Conservation (phyloP, 225 moss, liverwort and hornwort species). For the Physcomitrellopsis africana region DNA sequence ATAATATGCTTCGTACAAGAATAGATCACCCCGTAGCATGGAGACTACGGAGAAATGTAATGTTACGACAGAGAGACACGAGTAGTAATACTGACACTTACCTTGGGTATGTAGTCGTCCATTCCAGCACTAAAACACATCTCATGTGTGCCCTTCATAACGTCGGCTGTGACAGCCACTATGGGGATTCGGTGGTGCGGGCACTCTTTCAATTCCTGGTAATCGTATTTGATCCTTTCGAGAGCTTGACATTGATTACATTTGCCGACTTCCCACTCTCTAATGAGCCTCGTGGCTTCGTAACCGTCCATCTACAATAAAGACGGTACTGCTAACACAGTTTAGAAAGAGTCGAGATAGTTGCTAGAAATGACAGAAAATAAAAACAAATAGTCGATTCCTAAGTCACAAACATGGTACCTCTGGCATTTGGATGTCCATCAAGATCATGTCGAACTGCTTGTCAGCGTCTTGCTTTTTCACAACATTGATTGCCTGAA, state of each 20-base stretch:
- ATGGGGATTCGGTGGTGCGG: constrained; percentile 72
- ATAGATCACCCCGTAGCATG: not conserved
- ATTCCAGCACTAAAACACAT: constrained; percentile 82
- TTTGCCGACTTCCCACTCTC: constrained; percentile 72
- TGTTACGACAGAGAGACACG: not conserved
- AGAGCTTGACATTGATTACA: constrained; percentile 66
- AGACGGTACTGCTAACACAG: not conserved
- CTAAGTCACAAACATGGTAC: constrained; percentile 31
- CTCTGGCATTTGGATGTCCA: constrained; percentile 99
- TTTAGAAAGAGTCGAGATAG: too few relatives aligned
- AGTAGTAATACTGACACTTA: constrained; percentile 8
- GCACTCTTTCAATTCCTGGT: constrained; percentile 55
- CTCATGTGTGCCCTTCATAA: constrained; percentile 95
- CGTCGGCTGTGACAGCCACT: constrained; percentile 95
- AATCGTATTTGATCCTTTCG: constrained; percentile 40
- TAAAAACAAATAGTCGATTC: not conserved
- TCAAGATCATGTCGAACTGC: constrained; percentile 79
- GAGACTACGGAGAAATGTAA: not conserved
- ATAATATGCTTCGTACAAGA: not conserved
- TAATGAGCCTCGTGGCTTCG: constrained; percentile 78
- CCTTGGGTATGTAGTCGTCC: constrained; percentile 96
- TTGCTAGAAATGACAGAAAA: not conserved
- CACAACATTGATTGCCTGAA: constrained; percentile 65
- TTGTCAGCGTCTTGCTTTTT: constrained; percentile 53
- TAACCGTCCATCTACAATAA: constrained; percentile 85